Evolutionary conservation across 2,329 filamentous ascomycete species (phyloP), one percentile per base, ranked within the genome.

Genomic region (Teratosphaeria destructans): DNA sequence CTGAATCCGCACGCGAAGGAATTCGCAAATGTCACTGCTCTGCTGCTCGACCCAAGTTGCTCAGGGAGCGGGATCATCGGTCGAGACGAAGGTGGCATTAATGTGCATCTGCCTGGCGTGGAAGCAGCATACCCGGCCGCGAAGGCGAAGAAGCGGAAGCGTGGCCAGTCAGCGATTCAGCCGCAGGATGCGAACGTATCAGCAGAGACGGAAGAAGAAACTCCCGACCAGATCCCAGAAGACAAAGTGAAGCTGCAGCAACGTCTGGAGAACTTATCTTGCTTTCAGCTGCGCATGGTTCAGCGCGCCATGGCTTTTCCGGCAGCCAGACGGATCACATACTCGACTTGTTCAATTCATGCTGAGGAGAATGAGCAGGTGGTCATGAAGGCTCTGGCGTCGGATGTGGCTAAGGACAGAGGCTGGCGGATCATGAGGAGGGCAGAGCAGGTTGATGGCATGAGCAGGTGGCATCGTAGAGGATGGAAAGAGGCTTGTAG

Each of bases 31-130:
- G 90, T 96, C n/a, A 84, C 85, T 0, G 88, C 87, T 7, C 78
- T 99, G 49, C 79, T 99, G 0, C 81, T 99, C 1, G 94, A 99
- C 71, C 94, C 94, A 0, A 96, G 90, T 71, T 99, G 94, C 72
- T 96, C 92, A 1, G 94, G 94, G 0, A 96, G 90, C 70, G 94
- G 94, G 0, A 99, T 99, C 59, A 85, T 96, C 27, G 90, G 92
- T 2, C 83, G 94, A 23, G 91, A 96, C 66, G 89, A 91, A 54
- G 83, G 86, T 71, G 85, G 59, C 14, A 52, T 90, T 4, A 75
- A 82, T 63, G 73, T 94, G 49, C 79, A 86, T 62, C 77, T 95
- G 2, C 84, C 79, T n/a, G 66, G 69, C 6, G 60, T 65, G 34
- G 63, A 65, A 52, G 54, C 39, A 19, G 35, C 62, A 26, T n/a